Evolutionary conservation across 176 grass and related monocot species (phyloP).

Genomic region (Triticum timopheevii): DNA sequence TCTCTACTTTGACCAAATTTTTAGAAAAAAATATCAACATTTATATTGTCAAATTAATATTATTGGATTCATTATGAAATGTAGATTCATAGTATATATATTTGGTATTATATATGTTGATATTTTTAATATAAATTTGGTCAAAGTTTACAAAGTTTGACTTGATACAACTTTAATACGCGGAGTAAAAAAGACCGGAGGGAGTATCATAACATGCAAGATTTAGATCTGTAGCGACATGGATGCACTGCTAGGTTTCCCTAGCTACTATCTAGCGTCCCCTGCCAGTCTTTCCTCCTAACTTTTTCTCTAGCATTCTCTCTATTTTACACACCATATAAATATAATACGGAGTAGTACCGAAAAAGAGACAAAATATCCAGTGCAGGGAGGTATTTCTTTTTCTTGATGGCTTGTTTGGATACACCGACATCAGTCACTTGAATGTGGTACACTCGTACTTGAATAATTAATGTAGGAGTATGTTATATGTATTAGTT

Average conservation of each 20-base stretch:
- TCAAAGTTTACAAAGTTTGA: too few relatives aligned
- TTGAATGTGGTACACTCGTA: neutral
- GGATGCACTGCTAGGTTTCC: neutral
- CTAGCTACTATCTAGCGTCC: neutral
- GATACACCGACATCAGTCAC: neutral
- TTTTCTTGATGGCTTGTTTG: neutral
- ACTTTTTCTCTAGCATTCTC: constrained; percentile 37
- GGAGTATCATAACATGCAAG: neutral
- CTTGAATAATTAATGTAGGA: too few relatives aligned
- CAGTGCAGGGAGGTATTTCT: neutral
- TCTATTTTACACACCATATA: neutral
- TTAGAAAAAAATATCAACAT: too few relatives aligned
- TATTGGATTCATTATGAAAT: too few relatives aligned
- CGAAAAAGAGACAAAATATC: neutral
- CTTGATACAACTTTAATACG: too few relatives aligned
- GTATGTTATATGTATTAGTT: too few relatives aligned
- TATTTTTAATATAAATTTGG: too few relatives aligned
- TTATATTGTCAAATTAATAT: too few relatives aligned
- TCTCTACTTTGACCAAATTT: too few relatives aligned
- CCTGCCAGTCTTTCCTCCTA: constrained; percentile 28
- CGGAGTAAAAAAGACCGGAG: too few relatives aligned
- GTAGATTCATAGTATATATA: too few relatives aligned
- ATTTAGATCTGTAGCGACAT: neutral
- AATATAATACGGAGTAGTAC: neutral
- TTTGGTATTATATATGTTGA: too few relatives aligned